Conservation (phyloP, 306 rosid genomes). For the Citrullus mucosospermus region DNA sequence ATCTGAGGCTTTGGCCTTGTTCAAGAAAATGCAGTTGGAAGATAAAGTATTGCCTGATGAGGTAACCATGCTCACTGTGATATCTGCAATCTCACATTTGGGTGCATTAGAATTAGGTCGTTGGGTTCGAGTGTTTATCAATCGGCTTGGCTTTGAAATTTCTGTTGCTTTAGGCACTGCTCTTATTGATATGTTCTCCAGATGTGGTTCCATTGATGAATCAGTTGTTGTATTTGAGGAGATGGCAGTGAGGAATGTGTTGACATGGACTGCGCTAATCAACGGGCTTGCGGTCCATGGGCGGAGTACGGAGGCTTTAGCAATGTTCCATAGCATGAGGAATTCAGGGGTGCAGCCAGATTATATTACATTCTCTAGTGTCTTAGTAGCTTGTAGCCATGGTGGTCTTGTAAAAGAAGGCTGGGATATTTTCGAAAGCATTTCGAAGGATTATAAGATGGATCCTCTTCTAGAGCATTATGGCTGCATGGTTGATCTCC, state of each 20-base stretch:
- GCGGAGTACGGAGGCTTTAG: constrained; percentile 30
- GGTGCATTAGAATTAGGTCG: constrained; percentile 44
- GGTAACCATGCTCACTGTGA: constrained; percentile 32
- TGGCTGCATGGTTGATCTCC: constrained; percentile 57
- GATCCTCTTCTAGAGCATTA: constrained; percentile 45
- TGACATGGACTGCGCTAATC: constrained; percentile 41
- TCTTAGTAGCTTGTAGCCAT: constrained; percentile 57
- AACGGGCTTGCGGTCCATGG: constrained; percentile 50
- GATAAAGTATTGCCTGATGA: constrained; percentile 21
- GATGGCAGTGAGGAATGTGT: constrained; percentile 33
- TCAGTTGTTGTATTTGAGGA: constrained; percentile 32
- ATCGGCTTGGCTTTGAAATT: constrained; percentile 13
- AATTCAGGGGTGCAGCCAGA: constrained; percentile 39
- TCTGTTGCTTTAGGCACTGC: constrained; percentile 45
- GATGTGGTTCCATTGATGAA: constrained; percentile 43
- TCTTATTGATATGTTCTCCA: constrained; percentile 46
- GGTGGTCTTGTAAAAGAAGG: constrained; percentile 50
- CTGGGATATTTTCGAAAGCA: constrained; percentile 23
- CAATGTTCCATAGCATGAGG: constrained; percentile 27
- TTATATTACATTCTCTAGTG: constrained; percentile 16
- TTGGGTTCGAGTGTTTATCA: constrained; percentile 32
- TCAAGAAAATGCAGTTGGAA: constrained; percentile 41
- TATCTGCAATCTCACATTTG: constrained; percentile 39
- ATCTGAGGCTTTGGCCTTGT: constrained; percentile 26
- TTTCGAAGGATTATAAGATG: constrained; percentile 18